Base-by-base conservation (phyloP, 2,329 filamentous ascomycete genomes). In the Clonostachys solani region DNA sequence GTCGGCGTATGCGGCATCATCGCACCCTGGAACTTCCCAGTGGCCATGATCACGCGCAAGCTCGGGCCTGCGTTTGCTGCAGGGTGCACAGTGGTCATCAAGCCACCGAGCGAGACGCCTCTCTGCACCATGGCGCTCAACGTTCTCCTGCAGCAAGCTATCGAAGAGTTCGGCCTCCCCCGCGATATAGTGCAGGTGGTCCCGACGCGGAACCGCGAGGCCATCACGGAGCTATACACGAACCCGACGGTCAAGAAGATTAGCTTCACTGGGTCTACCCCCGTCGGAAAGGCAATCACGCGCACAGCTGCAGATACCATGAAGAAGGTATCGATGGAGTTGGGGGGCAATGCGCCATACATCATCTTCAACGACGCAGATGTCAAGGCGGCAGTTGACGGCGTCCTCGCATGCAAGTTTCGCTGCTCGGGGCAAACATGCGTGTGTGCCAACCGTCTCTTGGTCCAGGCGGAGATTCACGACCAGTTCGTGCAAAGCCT, bases 361-460 rank as follows among this genome's bases (percentile, higher is more conserved):
- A 96, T 97, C 54, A 90, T 97, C 33, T 97, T 97, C 61, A 91
- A 97, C 60, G 92, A 97, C 60, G 89, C 92, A n/a, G 89, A 97
- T 61, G 72, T 97, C 17, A 91, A 96, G 50, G 71, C 75, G 5
- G 94, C 94, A 3, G 89, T 97, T 1, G 72, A 86, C 55, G 51
- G 50, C 51, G 46, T 52, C 12, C 91, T 51, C 78, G 81, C 17
- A 87, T 37, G 73, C 79, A 35, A 81, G 81, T 8, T 81, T 74
- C 55, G 84, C 54, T 74, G 40, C 13, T 74, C 12, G 64, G 51
- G 54, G 4, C 46, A 48, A 34, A 44, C 33, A 16, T 48, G 46
- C 18, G 23, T 13, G 8, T 33, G 35, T 17, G 36, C 41, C 17
- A 48, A 35, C 7, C 66, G 79, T 29, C 74, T 84, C n/a, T 66